A percentile compares a stretch with the other conserved stretches of the same genome.
phyloP scores from a whole-genome alignment of 2,329 filamentous ascomycete genomes.

The Penicillium nordicum region DNA sequence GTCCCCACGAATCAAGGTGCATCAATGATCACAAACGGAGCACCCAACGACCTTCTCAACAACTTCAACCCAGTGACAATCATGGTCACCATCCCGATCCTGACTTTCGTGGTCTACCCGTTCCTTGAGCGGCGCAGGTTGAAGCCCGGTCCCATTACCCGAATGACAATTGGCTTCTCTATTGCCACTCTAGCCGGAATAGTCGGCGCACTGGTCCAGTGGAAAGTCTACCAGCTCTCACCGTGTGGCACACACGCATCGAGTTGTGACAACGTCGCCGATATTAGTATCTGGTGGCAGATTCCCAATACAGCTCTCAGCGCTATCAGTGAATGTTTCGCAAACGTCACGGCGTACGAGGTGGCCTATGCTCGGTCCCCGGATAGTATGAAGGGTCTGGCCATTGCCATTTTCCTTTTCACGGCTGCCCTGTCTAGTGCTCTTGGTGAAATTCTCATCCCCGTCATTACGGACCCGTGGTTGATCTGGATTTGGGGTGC shows the following conservation, averaged over 20 bases:
- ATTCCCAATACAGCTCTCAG: conserved; percentile 38
- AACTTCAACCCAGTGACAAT: conserved; percentile 54
- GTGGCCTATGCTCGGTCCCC: conserved; percentile 46
- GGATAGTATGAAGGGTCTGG: conserved; percentile 42
- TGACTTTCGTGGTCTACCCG: conserved; percentile 51
- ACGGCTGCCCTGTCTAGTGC: conserved; percentile 41
- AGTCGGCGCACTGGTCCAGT: background rate
- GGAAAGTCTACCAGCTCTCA: conserved; percentile 44
- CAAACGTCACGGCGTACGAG: conserved; percentile 47
- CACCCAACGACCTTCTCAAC: conserved; percentile 29
- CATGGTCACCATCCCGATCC: conserved; percentile 45
- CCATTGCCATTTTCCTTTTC: conserved; percentile 45
- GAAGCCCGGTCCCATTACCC: background rate
- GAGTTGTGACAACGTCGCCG: conserved; percentile 38
- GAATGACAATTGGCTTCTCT: background rate
- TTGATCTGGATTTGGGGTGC: conserved; percentile 50
- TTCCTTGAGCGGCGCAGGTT: background rate
- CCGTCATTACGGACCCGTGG: conserved; percentile 47
- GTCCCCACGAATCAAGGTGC: conserved; percentile 50
- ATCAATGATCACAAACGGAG: conserved; percentile 49
- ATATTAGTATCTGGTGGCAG: conserved; percentile 46
- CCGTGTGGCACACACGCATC: conserved; percentile 45
- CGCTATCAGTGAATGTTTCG: conserved; percentile 41
- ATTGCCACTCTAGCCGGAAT: background rate
- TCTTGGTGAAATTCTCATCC: conserved; percentile 43